Evolutionary conservation across 2,329 filamentous ascomycete species (phyloP).

Genomic region (Diaporthe eres): DNA sequence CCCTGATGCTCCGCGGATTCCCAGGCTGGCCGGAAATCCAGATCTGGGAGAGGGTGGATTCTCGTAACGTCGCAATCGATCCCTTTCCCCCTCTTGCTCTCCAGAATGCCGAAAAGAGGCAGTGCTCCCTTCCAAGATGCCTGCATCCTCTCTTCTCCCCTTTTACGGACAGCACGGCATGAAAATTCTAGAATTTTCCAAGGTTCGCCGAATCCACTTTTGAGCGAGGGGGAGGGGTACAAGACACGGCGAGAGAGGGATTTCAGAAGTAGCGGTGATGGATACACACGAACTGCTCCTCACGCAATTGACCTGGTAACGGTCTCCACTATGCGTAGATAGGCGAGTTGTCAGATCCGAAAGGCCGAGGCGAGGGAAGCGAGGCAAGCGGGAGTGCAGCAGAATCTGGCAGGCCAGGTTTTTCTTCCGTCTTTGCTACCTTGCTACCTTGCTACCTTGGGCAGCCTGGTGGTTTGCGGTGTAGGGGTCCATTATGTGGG

Average conservation of each 20-base stretch:
- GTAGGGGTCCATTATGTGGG: conserved; percentile 31
- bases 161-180: conserved; percentile 32
- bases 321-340: conserved; percentile 15
- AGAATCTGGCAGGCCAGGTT: background rate
- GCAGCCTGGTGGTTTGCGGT: conserved; percentile 27
- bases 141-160: conserved; percentile 22
- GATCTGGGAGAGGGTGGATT: conserved; percentile 5
- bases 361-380: conserved; percentile 32
- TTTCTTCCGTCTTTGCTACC: background rate
- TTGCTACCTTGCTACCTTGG: background rate
- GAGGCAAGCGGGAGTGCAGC: conserved; percentile 28
- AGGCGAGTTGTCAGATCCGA: conserved; percentile 35
- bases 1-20: conserved; percentile 20
- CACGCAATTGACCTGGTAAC: background rate
- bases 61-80: conserved; percentile 23
- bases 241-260: background rate
- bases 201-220: conserved; percentile 20
- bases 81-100: too few species aligned
- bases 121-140: conserved; percentile 23
- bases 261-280: conserved; percentile 29
- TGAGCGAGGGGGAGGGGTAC: conserved; percentile 2
- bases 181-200: conserved; percentile 36
- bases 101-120: conserved; percentile 22
- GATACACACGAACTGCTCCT: conserved; percentile 3
- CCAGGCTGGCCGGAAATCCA: conserved; percentile 5